Percentiles rank a stretch among this genome's conserved stretches.
Evolutionary conservation across 192 early-diverging fungal genomes (phyloP).

Genomic region (Backusella tuberculispora): DNA sequence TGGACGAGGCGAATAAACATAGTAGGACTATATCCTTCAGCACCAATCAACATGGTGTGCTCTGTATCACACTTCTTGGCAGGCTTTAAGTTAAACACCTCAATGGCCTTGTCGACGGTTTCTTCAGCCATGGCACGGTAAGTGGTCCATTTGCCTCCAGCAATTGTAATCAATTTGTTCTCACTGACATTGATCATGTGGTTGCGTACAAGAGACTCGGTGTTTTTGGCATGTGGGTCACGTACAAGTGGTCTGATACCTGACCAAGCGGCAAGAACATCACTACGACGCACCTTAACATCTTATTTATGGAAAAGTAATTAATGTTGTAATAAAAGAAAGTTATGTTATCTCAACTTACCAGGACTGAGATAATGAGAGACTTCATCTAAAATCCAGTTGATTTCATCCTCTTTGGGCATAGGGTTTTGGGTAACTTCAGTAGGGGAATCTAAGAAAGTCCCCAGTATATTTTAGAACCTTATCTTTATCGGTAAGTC

Average conservation of each 20-base stretch:
- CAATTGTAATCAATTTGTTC: conserved; percentile 88
- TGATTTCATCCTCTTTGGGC: conserved; percentile 91
- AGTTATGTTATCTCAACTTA: not conserved
- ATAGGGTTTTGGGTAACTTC: conserved; percentile 82
- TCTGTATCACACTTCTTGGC: conserved; percentile 78
- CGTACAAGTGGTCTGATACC: conserved; percentile 96
- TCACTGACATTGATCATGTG: conserved; percentile 93
- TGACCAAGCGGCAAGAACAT: conserved; percentile 96
- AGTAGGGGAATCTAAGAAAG: conserved; percentile 71
- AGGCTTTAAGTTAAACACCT: conserved; percentile 72
- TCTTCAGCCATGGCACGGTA: conserved; percentile 97
- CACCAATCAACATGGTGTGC: conserved; percentile 79
- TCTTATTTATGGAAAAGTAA: conserved; percentile 42
- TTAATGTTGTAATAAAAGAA: not conserved
- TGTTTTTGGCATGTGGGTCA: conserved; percentile 91
- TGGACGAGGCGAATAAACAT: conserved; percentile 97
- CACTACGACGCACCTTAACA: conserved; percentile 96
- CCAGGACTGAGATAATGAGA: conserved; percentile 33
- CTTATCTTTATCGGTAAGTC: not conserved
- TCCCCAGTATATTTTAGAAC: not conserved
- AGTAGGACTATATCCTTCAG: conserved; percentile 85
- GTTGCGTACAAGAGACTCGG: conserved; percentile 92
- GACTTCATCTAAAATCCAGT: conserved; percentile 94
- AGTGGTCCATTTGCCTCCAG: conserved; percentile 99
- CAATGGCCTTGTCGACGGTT: conserved; percentile 87